Percentiles rank a stretch among this genome's conserved stretches.
Conservation (phyloP, 768 basidiomycete genomes). For the Hypsizygus marmoreus region DNA sequence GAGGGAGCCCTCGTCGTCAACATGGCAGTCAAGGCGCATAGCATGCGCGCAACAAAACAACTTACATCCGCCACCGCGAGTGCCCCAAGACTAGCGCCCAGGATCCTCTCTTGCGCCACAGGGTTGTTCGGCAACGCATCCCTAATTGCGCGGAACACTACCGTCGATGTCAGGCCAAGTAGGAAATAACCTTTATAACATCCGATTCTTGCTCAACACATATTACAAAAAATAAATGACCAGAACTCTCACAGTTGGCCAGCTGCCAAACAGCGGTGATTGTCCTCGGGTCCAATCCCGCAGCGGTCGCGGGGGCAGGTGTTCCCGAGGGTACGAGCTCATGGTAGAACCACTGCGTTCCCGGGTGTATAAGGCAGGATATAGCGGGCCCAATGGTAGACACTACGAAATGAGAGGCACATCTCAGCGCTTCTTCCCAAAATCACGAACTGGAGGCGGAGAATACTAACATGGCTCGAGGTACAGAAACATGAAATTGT, state of each 20-base stretch:
- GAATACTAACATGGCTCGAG: slow-evolving; percentile 58
- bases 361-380: slow-evolving; percentile 55
- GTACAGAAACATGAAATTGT: slow-evolving; percentile 63
- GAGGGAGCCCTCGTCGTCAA: too few relatives aligned
- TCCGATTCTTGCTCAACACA: slow-evolving; percentile 6
- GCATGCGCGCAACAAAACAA: slow-evolving; percentile 6
- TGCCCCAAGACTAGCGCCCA: slow-evolving; percentile 62
- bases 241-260: slow-evolving; percentile 56
- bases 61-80: slow-evolving; percentile 74
- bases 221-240: not conserved
- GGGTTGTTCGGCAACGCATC: slow-evolving; percentile 59
- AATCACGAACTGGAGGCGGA: not conserved
- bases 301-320: slow-evolving; percentile 24
- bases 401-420: slow-evolving; percentile 21
- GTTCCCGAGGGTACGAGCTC: slow-evolving; percentile 57
- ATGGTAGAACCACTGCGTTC: slow-evolving; percentile 67
- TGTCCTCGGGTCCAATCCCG: slow-evolving; percentile 47
- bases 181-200: slow-evolving; percentile 34
- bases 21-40: too few relatives aligned
- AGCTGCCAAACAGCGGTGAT: slow-evolving; percentile 70
- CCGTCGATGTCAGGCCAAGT: slow-evolving; percentile 56
- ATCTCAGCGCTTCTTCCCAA: not conserved
- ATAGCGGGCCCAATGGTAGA: slow-evolving; percentile 38
- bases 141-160: slow-evolving; percentile 68
- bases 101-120: slow-evolving; percentile 65